Evolutionary conservation across 2,329 filamentous ascomycete genomes (phyloP), one percentile per base, ranked within the genome.

Genomic region (Aschersonia sp.): DNA sequence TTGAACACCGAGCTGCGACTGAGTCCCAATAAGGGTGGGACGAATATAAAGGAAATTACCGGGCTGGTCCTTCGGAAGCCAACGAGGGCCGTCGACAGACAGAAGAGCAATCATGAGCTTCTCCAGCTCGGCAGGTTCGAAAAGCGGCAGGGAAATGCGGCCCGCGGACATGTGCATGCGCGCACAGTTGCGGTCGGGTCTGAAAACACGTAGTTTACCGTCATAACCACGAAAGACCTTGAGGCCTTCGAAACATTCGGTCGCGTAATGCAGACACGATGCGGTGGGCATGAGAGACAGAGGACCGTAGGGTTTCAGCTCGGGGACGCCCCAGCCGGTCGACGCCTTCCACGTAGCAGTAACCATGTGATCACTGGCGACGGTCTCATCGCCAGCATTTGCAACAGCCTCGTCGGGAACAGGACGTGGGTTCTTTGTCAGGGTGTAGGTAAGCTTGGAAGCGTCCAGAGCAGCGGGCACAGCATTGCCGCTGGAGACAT

Each of bases 351-450:
- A 94, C 47, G 69, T 67, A 22, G 72, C 82, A 46, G 80, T 82
- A 57, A 92, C 72, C 87, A 95, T 94, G 72, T 96, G 89, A 71
- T 96, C 88, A 52, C 85, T 88, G 71, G 75, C 77, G 60, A 79
- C 67, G 53, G 73, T 77, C 60, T 75, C 71, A 51, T 58, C 54
- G 54, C 69, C 72, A 46, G 70, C 49, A 54, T 66, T 67, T 56
- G 72, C 72, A 40, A 57, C 55, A 51, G 64, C 72, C 51, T 73
- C 68, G 46, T 70, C 65, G 46, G 76, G 76, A 45, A 80, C 76
- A 45, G 65, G 53, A 51, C 73, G 75, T 1, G 73, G 75, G 48
- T 59, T 65, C 43, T 65, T 61, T 48, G 72, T 77, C 54, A 67
- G 65, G 51, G 66, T 74, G 67, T 76, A 75, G 49, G 63, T 74